Evolutionary conservation across 345 rosid genomes (phyloP).

Genomic region (Eucalyptus sideroxylon): DNA sequence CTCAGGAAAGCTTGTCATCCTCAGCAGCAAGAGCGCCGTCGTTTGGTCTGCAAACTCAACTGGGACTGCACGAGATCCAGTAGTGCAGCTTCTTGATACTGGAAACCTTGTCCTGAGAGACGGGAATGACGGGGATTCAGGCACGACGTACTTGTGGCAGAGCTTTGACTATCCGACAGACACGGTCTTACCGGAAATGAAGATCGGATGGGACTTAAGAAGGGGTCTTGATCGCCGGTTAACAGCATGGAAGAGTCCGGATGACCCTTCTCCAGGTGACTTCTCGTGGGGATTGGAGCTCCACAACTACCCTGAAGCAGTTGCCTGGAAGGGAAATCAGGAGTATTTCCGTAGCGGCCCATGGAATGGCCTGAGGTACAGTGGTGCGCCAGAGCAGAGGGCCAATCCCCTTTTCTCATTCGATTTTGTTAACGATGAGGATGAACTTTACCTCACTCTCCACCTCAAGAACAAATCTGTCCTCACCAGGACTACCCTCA

Average conservation of each 20-base stretch:
- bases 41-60: slow-evolving; percentile 17
- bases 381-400: slow-evolving; percentile 29
- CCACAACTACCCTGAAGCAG: slow-evolving; percentile 16
- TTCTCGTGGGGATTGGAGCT: slow-evolving; percentile 11
- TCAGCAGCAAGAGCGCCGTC: neutral
- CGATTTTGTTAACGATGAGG: slow-evolving; percentile 2
- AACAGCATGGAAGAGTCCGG: slow-evolving; percentile 24
- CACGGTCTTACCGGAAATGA: slow-evolving; percentile 42
- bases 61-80: slow-evolving; percentile 1
- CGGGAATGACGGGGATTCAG: neutral
- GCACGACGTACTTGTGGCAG: slow-evolving; percentile 22
- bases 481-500: slow-evolving; percentile 15
- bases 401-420: slow-evolving; percentile 5
- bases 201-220: slow-evolving; percentile 32
- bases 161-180: slow-evolving; percentile 46
- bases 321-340: slow-evolving; percentile 1
- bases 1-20: slow-evolving; percentile 1
- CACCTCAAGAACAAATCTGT: slow-evolving; percentile 1
- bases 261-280: slow-evolving; percentile 34
- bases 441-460: slow-evolving; percentile 15
- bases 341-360: slow-evolving; percentile 24
- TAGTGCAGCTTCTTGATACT: slow-evolving; percentile 19
- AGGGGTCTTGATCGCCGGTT: slow-evolving; percentile 7
- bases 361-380: slow-evolving; percentile 37
- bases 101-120: slow-evolving; percentile 42